A percentile compares a stretch with the other conserved stretches of the same genome.
Conservation (phyloP, 2,329 filamentous ascomycete species). For the Ceratocystis cubensis region DNA sequence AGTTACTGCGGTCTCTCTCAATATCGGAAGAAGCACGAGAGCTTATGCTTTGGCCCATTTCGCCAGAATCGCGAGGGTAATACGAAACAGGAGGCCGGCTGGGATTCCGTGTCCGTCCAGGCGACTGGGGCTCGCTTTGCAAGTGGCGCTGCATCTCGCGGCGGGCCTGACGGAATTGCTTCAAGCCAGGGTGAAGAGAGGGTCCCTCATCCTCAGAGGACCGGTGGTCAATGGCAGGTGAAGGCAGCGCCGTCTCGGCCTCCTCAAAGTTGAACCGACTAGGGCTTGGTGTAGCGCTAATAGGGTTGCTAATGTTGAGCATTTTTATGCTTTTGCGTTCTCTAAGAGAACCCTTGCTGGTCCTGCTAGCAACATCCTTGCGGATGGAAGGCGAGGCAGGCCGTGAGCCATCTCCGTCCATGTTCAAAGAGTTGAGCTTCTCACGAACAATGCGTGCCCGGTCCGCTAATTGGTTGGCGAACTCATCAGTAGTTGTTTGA, state of each 20-base stretch:
- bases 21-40: conserved; percentile 31
- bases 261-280: conserved; percentile 26
- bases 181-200: conserved; percentile 38
- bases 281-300: conserved; percentile 32
- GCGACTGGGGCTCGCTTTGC: conserved; percentile 38
- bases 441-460: conserved; percentile 61
- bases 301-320: conserved; percentile 39
- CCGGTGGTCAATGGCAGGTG: conserved; percentile 23
- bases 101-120: conserved; percentile 36
- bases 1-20: conserved; percentile 40
- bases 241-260: conserved; percentile 13
- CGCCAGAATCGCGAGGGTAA: conserved; percentile 26
- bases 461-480: conserved; percentile 58
- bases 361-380: conserved; percentile 45
- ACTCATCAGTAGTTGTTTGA: conserved; percentile 41
- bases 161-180: conserved; percentile 45
- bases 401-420: conserved; percentile 42
- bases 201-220: conserved; percentile 30
- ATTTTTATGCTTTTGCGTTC: conserved; percentile 50
- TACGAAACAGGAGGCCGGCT: conserved; percentile 36
- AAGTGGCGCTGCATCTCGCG: conserved; percentile 41
- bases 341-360: conserved; percentile 53
- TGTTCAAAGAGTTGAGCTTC: conserved; percentile 51
- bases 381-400: conserved; percentile 27
- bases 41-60: conserved; percentile 23